Percentiles rank a stretch among this genome's conserved stretches.
These are phyloP conservation scores for button mushroom (Agaricus bisporus) DNA, from an alignment of 768 basidiomycete species.

Conservation along the genomic window DNA sequence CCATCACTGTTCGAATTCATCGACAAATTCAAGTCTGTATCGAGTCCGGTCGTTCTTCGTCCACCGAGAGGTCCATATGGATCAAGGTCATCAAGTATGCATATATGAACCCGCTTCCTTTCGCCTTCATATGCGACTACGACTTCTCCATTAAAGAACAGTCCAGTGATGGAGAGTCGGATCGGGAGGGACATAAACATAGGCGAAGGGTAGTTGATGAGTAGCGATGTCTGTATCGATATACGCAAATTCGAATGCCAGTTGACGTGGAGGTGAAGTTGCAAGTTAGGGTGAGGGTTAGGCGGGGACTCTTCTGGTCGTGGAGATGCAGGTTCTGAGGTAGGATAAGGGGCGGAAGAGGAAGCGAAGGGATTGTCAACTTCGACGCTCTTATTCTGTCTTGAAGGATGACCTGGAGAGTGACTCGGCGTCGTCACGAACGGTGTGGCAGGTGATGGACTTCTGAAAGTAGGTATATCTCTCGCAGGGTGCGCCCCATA, in stretches of 20 bases:
- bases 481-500: conserved; percentile 12
- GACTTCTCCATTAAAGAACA: conserved; percentile 82
- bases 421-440: conserved; percentile 18
- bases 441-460: conserved; percentile 28
- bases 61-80: conserved; percentile 72
- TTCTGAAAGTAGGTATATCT: conserved; percentile 25
- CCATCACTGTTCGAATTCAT: conserved; percentile 14
- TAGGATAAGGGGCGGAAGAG: conserved; percentile 17
- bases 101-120: conserved; percentile 76
- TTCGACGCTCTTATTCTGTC: conserved; percentile 7
- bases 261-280: conserved; percentile 78
- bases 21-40: neutral
- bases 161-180: conserved; percentile 84
- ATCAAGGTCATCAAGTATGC: conserved; percentile 83
- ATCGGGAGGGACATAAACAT: conserved; percentile 97
- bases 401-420: neutral
- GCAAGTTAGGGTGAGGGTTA: conserved; percentile 63
- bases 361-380: conserved; percentile 12
- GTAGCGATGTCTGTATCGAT: conserved; percentile 84
- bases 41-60: conserved; percentile 25
- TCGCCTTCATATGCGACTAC: conserved; percentile 89
- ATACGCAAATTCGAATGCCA: conserved; percentile 89
- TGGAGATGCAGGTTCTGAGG: conserved; percentile 14
- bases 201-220: conserved; percentile 95
- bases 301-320: conserved; percentile 20